Percentiles rank a stretch among this genome's conserved stretches.
These are phyloP conservation scores for Penicillium vulpinum DNA, from an alignment of 2,329 filamentous ascomycete genomes.

Conservation along the genomic window DNA sequence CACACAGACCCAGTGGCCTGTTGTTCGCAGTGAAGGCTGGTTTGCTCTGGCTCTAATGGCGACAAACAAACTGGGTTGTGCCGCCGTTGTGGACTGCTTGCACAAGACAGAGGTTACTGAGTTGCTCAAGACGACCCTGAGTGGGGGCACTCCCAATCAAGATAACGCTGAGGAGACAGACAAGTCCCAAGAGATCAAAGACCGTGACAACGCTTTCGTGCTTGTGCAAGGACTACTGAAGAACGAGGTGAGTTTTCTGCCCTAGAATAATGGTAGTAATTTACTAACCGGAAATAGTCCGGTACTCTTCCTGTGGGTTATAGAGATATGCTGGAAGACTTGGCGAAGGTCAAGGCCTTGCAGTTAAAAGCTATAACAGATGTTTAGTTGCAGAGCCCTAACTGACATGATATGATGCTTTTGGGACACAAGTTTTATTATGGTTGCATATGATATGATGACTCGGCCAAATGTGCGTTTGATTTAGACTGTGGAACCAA, in stretches of 20 bases:
- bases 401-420: neutral
- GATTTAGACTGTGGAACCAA: neutral
- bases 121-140: slow-evolving; percentile 36
- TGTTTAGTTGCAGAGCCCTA: neutral
- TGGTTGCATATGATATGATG: neutral
- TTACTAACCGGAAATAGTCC: slow-evolving; percentile 24
- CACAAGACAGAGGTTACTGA: slow-evolving; percentile 36
- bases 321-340: slow-evolving; percentile 30
- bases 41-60: slow-evolving; percentile 52
- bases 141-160: slow-evolving; percentile 13
- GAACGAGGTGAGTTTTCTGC: slow-evolving; percentile 36
- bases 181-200: slow-evolving; percentile 33
- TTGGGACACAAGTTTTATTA: neutral
- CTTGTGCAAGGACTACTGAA: slow-evolving; percentile 42
- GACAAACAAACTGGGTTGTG: slow-evolving; percentile 33
- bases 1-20: slow-evolving; percentile 49
- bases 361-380: slow-evolving; percentile 16
- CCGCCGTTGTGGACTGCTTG: slow-evolving; percentile 37
- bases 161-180: slow-evolving; percentile 20
- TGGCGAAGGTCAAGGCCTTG: slow-evolving; percentile 29
- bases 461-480: neutral
- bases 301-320: slow-evolving; percentile 29
- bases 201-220: slow-evolving; percentile 44
- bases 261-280: slow-evolving; percentile 20
- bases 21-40: slow-evolving; percentile 51